These are phyloP conservation scores for Antrodiella citrinella DNA, from an alignment of 768 basidiomycete species.

Conservation along the genomic window DNA sequence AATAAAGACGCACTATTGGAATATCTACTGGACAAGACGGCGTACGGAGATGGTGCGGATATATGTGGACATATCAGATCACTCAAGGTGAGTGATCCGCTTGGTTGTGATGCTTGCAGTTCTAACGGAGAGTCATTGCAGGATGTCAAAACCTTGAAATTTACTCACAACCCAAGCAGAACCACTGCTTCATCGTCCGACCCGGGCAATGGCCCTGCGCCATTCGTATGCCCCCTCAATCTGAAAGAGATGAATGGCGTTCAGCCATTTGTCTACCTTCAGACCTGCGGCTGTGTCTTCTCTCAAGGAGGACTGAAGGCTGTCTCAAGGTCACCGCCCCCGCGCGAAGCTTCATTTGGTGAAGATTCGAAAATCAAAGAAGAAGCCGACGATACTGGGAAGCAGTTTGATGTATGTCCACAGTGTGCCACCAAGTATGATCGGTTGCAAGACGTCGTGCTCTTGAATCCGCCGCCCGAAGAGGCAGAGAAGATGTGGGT, in stretches of 20 bases:
- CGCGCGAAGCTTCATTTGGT: conserved; percentile 14
- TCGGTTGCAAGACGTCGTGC: conserved; percentile 42
- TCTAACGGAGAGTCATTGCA: conserved; percentile 22
- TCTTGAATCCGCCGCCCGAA: conserved; percentile 64
- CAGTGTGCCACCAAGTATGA: conserved; percentile 71
- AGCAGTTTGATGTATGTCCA: conserved; percentile 56
- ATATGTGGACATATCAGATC: conserved; percentile 91
- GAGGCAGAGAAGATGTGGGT: conserved; percentile 52
- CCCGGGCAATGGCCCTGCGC: conserved; percentile 41
- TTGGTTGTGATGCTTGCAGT: background rate
- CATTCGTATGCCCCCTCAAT: conserved; percentile 87
- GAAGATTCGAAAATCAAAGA: conserved; percentile 17
- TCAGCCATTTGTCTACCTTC: conserved; percentile 82
- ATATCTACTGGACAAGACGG: conserved; percentile 72
- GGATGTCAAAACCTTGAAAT: conserved; percentile 79
- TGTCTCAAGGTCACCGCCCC: conserved; percentile 34
- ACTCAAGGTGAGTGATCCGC: conserved; percentile 63
- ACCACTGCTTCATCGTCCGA: conserved; percentile 25
- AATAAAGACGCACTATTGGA: conserved; percentile 94
- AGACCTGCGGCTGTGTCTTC: conserved; percentile 86
- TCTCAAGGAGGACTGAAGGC: conserved; percentile 76
- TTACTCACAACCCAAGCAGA: conserved; percentile 61
- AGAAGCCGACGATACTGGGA: conserved; percentile 19
- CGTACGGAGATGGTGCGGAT: conserved; percentile 85
- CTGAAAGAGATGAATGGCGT: conserved; percentile 92